Conservation (phyloP, 148 eudicot species). For the Chenopodium suecicum region DNA sequence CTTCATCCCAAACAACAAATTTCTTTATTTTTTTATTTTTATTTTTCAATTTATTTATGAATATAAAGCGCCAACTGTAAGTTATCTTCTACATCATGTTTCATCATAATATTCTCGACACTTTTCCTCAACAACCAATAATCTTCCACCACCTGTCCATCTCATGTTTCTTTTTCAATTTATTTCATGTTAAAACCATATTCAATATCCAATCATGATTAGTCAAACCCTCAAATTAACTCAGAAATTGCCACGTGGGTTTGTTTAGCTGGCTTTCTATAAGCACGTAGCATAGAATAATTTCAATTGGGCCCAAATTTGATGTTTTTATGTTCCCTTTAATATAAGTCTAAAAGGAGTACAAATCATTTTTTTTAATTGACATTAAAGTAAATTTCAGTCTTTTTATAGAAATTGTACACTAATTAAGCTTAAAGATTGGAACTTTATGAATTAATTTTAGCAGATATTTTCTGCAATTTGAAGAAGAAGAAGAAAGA, state of each 20-base stretch:
- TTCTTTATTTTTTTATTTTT: no score
- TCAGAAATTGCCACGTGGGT: neutral
- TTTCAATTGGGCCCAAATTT: neutral
- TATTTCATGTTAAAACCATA: neutral
- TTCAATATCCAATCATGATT: neutral
- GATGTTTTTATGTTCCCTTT: neutral
- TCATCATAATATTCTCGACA: neutral
- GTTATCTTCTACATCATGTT: neutral
- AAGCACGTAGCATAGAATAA: neutral
- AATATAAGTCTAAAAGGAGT: neutral
- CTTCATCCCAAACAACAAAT: neutral
- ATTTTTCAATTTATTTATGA: neutral
- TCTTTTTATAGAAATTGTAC: neutral
- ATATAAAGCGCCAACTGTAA: neutral
- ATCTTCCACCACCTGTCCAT: neutral
- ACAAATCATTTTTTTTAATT: neutral
- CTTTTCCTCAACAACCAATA: neutral
- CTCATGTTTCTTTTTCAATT: neutral
- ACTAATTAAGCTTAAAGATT: neutral
- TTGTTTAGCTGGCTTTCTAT: neutral
- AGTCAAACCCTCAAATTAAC: neutral
- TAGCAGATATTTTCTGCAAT: slow-evolving; percentile 1
- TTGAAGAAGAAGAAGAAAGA: slow-evolving; percentile 13
- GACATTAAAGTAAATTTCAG: no score
- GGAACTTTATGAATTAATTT: neutral